Percentiles rank a stretch among this genome's conserved stretches.
These are phyloP conservation scores for Penicillium atrosanguineum DNA, from an alignment of 495 filamentous ascomycete species.

Conservation along the genomic window DNA sequence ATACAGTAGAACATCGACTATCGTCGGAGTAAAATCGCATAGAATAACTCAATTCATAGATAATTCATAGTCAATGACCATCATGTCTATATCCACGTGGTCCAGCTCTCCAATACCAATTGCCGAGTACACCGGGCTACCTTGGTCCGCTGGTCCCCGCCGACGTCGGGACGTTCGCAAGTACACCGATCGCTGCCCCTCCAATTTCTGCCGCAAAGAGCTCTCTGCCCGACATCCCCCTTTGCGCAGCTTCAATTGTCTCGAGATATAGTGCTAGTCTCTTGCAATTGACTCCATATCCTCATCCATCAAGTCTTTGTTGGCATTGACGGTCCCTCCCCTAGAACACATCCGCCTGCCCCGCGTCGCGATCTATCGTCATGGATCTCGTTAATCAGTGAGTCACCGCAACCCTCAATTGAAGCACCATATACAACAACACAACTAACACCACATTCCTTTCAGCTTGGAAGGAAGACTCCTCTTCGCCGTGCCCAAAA, in stretches of 20 bases:
- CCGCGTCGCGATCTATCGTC: constrained; percentile 27
- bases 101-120: not conserved
- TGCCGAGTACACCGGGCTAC: not conserved
- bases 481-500: constrained; percentile 96
- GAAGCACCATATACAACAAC: not conserved
- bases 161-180: constrained; percentile 1
- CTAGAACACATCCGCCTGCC: constrained; percentile 14
- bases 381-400: constrained; percentile 89
- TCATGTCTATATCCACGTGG: not conserved
- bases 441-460: constrained; percentile 5
- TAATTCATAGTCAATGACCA: not conserved
- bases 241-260: constrained; percentile 2
- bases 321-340: not conserved
- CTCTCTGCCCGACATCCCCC: constrained; percentile 8
- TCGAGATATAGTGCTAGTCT: not conserved
- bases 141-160: constrained; percentile 1
- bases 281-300: constrained; percentile 14
- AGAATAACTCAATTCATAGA: not conserved
- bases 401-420: constrained; percentile 39
- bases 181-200: constrained; percentile 22
- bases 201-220: constrained; percentile 29
- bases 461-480: constrained; percentile 78
- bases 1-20: not conserved
- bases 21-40: not conserved
- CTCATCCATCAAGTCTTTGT: not conserved